Percentiles rank a stretch among this genome's conserved stretches.
These are phyloP conservation scores for Hanseniaspora clermontiae DNA, from an alignment of 805 yeast genomes.

Conservation along the genomic window DNA sequence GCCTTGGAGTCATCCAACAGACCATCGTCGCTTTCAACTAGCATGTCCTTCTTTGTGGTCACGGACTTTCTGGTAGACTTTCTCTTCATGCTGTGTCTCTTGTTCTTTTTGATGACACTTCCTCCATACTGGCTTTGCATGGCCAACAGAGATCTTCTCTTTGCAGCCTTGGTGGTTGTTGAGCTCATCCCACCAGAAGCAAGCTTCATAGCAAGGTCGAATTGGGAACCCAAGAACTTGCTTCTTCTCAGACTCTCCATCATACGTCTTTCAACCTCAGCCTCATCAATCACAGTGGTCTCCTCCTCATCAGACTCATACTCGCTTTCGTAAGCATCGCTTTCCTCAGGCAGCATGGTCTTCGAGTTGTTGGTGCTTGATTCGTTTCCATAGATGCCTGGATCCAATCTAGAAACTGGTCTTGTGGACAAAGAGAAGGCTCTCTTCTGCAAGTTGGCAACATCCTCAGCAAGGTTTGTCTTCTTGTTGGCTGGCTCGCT, in stretches of 20 bases:
- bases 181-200: neutral
- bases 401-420: slow-evolving; percentile 35
- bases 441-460: slow-evolving; percentile 25
- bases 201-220: slow-evolving; percentile 13
- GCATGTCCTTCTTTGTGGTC: neutral
- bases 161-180: slow-evolving; percentile 2
- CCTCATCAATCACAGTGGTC: slow-evolving; percentile 16
- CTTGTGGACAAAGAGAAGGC: slow-evolving; percentile 31
- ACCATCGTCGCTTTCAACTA: neutral
- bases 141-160: slow-evolving; percentile 15
- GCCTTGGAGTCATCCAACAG: slow-evolving; percentile 5
- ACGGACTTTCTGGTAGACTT: slow-evolving; percentile 3
- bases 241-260: slow-evolving; percentile 35
- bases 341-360: slow-evolving; percentile 15
- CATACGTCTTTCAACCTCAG: slow-evolving; percentile 23
- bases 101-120: slow-evolving; percentile 16
- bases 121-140: slow-evolving; percentile 28
- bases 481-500: slow-evolving; percentile 26
- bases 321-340: slow-evolving; percentile 11
- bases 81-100: slow-evolving; percentile 11
- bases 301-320: slow-evolving; percentile 20
- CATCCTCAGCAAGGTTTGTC: slow-evolving; percentile 12
- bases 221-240: slow-evolving; percentile 32
- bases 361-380: slow-evolving; percentile 4
- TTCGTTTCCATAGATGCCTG: slow-evolving; percentile 28